Evolutionary conservation across 2,329 filamentous ascomycete species (phyloP).

Genomic region (Pseudogymnoascus sp.): DNA sequence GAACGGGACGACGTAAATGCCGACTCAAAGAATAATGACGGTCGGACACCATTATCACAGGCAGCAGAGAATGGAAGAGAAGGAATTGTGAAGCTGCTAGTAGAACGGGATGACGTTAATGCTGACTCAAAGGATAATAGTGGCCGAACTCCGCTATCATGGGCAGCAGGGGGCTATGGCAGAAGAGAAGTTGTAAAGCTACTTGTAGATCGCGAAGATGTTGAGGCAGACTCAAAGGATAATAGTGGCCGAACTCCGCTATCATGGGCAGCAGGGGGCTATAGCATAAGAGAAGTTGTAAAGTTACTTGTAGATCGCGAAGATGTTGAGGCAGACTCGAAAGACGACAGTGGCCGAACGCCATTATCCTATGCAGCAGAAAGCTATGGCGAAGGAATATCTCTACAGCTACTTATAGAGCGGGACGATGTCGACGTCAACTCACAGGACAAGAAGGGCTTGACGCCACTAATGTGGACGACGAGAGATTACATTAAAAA

Average conservation of each 20-base stretch:
- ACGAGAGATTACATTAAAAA: too few species aligned
- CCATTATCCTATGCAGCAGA: neutral
- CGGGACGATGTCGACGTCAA: neutral
- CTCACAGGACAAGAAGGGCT: neutral
- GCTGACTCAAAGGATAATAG: neutral
- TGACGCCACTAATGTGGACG: slow-evolving; percentile 12
- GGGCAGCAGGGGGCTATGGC: neutral
- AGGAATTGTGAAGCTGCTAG: neutral
- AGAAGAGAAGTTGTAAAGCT: too few species aligned
- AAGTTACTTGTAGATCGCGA: neutral
- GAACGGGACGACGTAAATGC: neutral
- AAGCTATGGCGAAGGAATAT: too few species aligned
- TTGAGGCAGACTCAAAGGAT: too few species aligned
- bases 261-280: too few species aligned
- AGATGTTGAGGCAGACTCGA: neutral
- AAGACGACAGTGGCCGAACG: neutral
- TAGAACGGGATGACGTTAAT: neutral
- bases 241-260: neutral
- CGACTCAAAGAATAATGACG: neutral
- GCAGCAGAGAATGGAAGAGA: too few species aligned
- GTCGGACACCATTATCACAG: neutral
- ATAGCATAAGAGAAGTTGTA: too few species aligned
- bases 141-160: neutral
- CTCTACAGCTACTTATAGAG: slow-evolving; percentile 3
- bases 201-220: too few species aligned